A percentile compares a stretch with the other conserved stretches of the same genome.
Evolutionary conservation across 352 stramenopile genomes (phyloP).

Genomic region (Blastocystis sp.): DNA sequence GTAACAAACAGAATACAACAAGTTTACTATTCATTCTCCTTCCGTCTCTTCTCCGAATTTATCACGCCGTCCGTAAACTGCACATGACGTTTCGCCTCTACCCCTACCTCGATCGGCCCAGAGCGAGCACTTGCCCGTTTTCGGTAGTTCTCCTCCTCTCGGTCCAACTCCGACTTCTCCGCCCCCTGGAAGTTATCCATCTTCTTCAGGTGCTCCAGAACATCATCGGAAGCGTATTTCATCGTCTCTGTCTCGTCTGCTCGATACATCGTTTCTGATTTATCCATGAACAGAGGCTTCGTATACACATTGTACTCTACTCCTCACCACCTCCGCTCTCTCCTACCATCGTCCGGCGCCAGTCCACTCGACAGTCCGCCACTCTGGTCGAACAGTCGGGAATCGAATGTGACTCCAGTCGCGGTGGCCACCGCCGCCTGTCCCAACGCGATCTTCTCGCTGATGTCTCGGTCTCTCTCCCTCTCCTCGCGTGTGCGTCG

Average conservation of each 20-base stretch:
- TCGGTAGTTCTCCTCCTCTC: constrained; percentile 5
- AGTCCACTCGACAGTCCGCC: constrained; percentile 88
- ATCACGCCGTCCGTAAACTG: constrained; percentile 41
- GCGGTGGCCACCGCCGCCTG: constrained; percentile 74
- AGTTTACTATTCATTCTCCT: not conserved
- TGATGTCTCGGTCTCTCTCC: constrained; percentile 90
- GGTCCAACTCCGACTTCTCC: not conserved
- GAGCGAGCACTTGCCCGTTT: not conserved
- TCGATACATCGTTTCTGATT: constrained; percentile 73
- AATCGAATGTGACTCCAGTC: constrained; percentile 87
- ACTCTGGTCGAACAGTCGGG: constrained; percentile 93
- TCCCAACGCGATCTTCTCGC: constrained; percentile 95
- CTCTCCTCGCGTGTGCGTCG: constrained; percentile 72
- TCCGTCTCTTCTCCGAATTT: not conserved
- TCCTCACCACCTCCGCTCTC: not conserved
- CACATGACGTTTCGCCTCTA: not conserved
- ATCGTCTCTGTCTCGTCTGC: constrained; percentile 62
- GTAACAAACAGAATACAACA: not conserved
- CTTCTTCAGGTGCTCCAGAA: not conserved
- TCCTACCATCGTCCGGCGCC: constrained; percentile 80
- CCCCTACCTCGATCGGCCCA: constrained; percentile 5
- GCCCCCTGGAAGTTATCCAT: not conserved
- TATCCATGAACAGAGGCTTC: constrained; percentile 84
- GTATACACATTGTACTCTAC: constrained; percentile 91
- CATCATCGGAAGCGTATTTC: constrained; percentile 43